Percentiles rank a stretch among this genome's conserved stretches.
Evolutionary conservation across 805 yeast species (phyloP).

Genomic region (Candida multigemmis): DNA sequence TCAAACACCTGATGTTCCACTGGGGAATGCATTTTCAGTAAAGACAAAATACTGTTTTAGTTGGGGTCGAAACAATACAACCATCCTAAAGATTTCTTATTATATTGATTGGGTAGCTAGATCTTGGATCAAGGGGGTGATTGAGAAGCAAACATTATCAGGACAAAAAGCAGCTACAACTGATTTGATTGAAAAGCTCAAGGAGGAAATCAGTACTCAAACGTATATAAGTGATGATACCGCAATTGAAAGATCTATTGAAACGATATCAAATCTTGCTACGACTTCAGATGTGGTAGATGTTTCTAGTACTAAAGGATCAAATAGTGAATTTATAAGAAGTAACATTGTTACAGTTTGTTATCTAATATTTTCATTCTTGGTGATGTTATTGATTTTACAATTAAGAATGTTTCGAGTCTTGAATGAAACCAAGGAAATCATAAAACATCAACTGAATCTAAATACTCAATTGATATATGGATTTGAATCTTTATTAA

Average conservation of each 20-base stretch:
- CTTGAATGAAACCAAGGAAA: constrained; percentile 12
- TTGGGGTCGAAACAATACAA: constrained; percentile 63
- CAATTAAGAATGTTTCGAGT: constrained; percentile 11
- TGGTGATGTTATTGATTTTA: constrained; percentile 10
- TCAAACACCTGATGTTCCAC: constrained; percentile 89
- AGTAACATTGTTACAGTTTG: constrained; percentile 8
- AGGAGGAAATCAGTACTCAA: constrained; percentile 13
- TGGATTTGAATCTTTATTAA: constrained; percentile 2
- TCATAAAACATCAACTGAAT: constrained; percentile 11
- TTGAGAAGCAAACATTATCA: constrained; percentile 73
- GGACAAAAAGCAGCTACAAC: constrained; percentile 69
- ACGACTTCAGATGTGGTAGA: constrained; percentile 1
- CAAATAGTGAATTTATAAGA: constrained; percentile 4
- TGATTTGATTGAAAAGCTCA: constrained; percentile 34
- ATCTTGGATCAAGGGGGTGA: constrained; percentile 85
- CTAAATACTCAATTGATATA: constrained; percentile 9
- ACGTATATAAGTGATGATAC: constrained; percentile 5
- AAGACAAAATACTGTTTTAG: constrained; percentile 61
- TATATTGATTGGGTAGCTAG: constrained; percentile 83
- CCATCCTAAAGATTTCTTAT: constrained; percentile 57
- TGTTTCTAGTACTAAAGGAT: constrained; percentile 1
- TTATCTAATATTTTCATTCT: constrained; percentile 10
- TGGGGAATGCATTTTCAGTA: constrained; percentile 75
- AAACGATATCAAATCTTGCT: constrained; percentile 1
- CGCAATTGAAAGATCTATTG: constrained; percentile 1